Conservation (phyloP, 2,329 filamentous ascomycete genomes). For the Chalaropsis ovoidea region DNA sequence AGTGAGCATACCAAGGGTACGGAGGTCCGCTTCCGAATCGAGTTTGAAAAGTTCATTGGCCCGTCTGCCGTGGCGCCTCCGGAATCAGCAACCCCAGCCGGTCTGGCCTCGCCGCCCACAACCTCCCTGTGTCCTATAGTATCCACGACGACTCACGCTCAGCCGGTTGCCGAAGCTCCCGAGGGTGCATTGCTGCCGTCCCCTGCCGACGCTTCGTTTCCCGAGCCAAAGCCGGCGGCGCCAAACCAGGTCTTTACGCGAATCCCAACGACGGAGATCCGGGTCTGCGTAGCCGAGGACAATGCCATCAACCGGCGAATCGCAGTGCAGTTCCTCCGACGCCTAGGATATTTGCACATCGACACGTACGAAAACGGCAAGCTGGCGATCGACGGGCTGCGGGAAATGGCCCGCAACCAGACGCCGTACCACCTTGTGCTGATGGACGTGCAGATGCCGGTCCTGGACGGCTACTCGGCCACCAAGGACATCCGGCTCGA, state of each 20-base stretch:
- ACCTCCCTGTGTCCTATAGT: conserved; percentile 3
- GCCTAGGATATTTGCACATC: conserved; percentile 69
- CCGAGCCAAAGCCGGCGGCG: not conserved
- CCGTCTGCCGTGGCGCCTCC: conserved; percentile 2
- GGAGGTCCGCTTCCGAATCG: conserved; percentile 67
- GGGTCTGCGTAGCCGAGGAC: conserved; percentile 89
- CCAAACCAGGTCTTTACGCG: conserved; percentile 56
- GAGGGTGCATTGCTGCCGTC: conserved; percentile 11
- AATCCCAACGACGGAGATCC: conserved; percentile 65
- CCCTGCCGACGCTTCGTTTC: conserved; percentile 4
- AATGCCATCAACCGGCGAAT: conserved; percentile 93
- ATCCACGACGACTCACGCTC: not conserved
- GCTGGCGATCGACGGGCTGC: conserved; percentile 79
- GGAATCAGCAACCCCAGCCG: conserved; percentile 2
- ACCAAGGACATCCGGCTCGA: conserved; percentile 75
- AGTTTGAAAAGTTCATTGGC: conserved; percentile 58
- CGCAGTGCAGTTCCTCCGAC: conserved; percentile 78
- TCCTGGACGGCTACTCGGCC: conserved; percentile 84
- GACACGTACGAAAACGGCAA: conserved; percentile 84
- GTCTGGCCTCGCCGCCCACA: not conserved
- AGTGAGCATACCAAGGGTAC: conserved; percentile 63
- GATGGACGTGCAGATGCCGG: conserved; percentile 96
- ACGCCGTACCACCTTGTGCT: conserved; percentile 79
- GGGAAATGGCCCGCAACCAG: conserved; percentile 57
- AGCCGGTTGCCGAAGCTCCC: not conserved